Conservation (phyloP, 495 filamentous ascomycete species). For the Daldinia bambusicola region DNA sequence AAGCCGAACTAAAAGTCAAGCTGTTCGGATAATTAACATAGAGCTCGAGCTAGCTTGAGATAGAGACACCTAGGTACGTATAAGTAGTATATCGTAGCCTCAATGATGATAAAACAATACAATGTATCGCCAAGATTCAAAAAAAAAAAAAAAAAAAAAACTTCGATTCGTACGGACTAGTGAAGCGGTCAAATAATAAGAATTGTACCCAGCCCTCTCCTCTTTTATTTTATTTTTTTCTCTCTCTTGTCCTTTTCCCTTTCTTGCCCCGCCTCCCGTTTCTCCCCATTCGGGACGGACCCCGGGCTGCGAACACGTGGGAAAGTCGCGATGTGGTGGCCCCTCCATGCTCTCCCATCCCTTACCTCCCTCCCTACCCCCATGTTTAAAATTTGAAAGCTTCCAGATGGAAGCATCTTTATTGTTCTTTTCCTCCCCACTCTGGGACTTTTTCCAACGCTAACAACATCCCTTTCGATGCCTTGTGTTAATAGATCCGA, state of each 20-base stretch:
- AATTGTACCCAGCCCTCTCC: background rate
- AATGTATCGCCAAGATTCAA: background rate
- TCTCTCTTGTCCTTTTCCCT: background rate
- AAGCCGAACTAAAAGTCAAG: background rate
- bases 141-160: background rate
- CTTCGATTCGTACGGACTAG: background rate
- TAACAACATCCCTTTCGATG: slow-evolving; percentile 16
- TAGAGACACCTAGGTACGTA: background rate
- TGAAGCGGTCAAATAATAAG: slow-evolving; percentile 22
- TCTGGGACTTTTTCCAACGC: background rate
- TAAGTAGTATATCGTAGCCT: background rate
- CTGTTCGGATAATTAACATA: background rate
- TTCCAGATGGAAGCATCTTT: slow-evolving; percentile 25
- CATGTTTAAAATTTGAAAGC: background rate
- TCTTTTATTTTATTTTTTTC: background rate
- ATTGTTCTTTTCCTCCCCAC: slow-evolving; percentile 21
- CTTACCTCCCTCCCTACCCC: background rate
- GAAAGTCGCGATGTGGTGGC: slow-evolving; percentile 31
- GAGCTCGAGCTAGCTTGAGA: too few species aligned
- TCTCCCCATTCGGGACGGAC: slow-evolving; percentile 24
- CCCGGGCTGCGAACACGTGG: slow-evolving; percentile 39
- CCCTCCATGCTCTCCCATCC: background rate
- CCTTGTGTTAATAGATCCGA: slow-evolving; percentile 5
- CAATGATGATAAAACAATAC: background rate
- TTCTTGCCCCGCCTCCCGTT: slow-evolving; percentile 4